Conservation (phyloP, 768 basidiomycete genomes). For the Phylloporus arenicola region DNA sequence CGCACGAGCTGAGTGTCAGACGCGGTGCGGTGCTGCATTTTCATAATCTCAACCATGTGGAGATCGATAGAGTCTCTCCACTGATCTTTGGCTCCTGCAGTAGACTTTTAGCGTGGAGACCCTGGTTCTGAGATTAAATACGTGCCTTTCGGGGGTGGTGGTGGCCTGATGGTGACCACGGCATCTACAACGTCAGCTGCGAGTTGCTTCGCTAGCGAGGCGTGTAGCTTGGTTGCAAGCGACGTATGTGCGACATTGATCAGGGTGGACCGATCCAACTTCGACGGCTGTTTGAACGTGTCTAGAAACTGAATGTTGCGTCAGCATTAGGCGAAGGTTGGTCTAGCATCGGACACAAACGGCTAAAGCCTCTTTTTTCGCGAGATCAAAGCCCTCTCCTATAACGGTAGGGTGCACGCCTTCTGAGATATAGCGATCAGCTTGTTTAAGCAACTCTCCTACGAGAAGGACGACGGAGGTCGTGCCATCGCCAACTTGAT, state of each 20-base stretch:
- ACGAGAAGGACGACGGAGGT: slow-evolving; percentile 96
- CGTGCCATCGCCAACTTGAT: slow-evolving; percentile 98
- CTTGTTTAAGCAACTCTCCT: slow-evolving; percentile 93
- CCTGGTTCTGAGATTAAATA: slow-evolving; percentile 22
- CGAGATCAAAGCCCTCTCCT: slow-evolving; percentile 92
- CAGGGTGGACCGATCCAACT: slow-evolving; percentile 84
- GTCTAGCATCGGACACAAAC: slow-evolving; percentile 44
- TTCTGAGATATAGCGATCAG: slow-evolving; percentile 95
- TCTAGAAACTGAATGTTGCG: slow-evolving; percentile 74
- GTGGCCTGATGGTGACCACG: slow-evolving; percentile 79
- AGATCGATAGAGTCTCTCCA: slow-evolving; percentile 91
- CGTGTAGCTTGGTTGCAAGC: slow-evolving; percentile 87
- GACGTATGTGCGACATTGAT: slow-evolving; percentile 95
- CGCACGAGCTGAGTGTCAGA: slow-evolving; percentile 95
- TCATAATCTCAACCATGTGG: slow-evolving; percentile 99
- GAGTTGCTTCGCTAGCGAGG: slow-evolving; percentile 76
- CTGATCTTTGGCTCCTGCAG: slow-evolving; percentile 54
- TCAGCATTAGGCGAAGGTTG: slow-evolving; percentile 15
- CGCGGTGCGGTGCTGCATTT: slow-evolving; percentile 99
- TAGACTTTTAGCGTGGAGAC: slow-evolving; percentile 24
- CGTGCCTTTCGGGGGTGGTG: slow-evolving; percentile 55
- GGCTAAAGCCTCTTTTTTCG: slow-evolving; percentile 89
- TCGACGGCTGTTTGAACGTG: slow-evolving; percentile 71
- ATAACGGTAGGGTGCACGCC: slow-evolving; percentile 98
- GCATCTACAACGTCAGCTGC: slow-evolving; percentile 94